Evolutionary conservation across 169 alveolate species (phyloP).

Genomic region (Eimeria zaria): DNA sequence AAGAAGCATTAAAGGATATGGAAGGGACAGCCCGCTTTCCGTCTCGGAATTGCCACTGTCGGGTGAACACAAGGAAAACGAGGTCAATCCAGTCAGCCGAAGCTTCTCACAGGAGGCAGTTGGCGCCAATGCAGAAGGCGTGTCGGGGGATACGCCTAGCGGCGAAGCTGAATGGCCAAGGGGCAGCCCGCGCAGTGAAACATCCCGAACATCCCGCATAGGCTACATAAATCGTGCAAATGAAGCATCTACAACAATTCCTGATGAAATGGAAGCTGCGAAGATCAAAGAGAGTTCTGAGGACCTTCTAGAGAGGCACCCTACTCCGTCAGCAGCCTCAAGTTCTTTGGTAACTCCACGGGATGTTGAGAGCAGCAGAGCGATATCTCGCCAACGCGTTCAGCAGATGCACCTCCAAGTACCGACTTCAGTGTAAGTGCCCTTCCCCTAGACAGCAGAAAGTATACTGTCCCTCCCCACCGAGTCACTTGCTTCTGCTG

Average conservation of each 20-base stretch:
- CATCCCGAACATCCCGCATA: slow-evolving; percentile 26
- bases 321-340: neutral
- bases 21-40: slow-evolving; percentile 39
- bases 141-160: too few species aligned
- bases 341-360: neutral
- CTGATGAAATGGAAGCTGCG: neutral
- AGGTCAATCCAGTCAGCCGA: neutral
- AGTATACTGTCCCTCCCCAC: neutral
- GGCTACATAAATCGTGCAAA: neutral
- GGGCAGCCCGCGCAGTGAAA: slow-evolving; percentile 22
- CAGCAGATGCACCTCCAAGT: slow-evolving; percentile 41
- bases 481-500: neutral
- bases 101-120: neutral
- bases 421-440: slow-evolving; percentile 48
- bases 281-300: neutral
- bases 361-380: neutral
- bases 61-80: slow-evolving; percentile 11
- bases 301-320: neutral
- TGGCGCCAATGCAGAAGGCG: neutral
- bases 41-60: slow-evolving; percentile 6
- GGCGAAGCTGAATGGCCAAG: slow-evolving; percentile 32
- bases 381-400: slow-evolving; percentile 32
- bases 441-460: neutral
- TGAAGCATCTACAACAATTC: neutral
- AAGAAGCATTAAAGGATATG: neutral